A percentile compares a stretch with the other conserved stretches of the same genome.
These are phyloP conservation scores for Bidens hawaiensis DNA, from an alignment of 140 eudicot genomes.

Conservation along the genomic window DNA sequence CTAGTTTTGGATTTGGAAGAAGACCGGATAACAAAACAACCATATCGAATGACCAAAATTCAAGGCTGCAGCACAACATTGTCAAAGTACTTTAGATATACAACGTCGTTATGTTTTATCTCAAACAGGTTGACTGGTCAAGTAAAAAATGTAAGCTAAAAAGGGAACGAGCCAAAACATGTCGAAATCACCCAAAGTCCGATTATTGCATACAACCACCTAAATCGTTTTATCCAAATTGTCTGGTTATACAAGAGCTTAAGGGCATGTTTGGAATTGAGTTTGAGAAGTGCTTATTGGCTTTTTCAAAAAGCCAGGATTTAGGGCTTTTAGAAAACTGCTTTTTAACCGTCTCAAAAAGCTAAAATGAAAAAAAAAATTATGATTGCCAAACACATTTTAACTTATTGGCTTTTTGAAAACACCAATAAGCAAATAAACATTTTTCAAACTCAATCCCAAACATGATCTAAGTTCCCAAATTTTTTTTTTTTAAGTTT, in stretches of 20 bases:
- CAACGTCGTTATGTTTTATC: not conserved
- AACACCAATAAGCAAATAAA: too few relatives aligned
- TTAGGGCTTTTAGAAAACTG: too few relatives aligned
- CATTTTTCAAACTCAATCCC: too few relatives aligned
- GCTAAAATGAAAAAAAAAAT: too few relatives aligned
- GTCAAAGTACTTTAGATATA: not conserved
- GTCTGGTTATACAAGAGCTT: not conserved
- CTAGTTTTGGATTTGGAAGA: conserved; percentile 69
- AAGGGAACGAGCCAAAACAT: not conserved
- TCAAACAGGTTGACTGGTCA: not conserved
- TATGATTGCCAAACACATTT: too few relatives aligned
- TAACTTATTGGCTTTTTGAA: too few relatives aligned
- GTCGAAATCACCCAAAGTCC: not conserved
- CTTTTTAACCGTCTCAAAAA: too few relatives aligned
- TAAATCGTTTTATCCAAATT: not conserved
- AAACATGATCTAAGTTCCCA: too few relatives aligned
- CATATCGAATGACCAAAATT: conserved; percentile 82
- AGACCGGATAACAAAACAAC: conserved; percentile 80
- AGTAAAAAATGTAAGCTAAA: not conserved
- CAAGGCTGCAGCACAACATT: conserved; percentile 48
- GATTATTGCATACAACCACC: not conserved
- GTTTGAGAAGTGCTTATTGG: too few relatives aligned
- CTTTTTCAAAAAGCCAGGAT: too few relatives aligned
- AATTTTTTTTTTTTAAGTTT: not conserved
- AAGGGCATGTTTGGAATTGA: too few relatives aligned